phyloP scores from a whole-genome alignment of 768 basidiomycete species.

The Mycena pura region DNA sequence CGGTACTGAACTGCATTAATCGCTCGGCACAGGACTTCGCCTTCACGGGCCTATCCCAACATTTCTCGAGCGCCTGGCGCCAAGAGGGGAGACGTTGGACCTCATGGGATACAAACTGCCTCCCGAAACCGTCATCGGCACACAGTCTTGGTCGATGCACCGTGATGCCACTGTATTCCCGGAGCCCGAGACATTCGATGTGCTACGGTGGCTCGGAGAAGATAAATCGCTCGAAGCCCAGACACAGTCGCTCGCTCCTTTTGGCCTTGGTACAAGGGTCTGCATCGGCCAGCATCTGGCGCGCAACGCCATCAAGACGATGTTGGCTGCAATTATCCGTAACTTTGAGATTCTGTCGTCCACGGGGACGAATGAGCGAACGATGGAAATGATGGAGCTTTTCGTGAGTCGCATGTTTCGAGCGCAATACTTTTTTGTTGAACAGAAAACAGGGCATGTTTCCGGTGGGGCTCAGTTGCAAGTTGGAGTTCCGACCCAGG shows the following conservation, averaged over 20 bases:
- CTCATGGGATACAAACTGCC: constrained; percentile 80
- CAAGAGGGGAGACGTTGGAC: constrained; percentile 69
- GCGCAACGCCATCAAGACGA: constrained; percentile 66
- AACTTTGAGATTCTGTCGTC: constrained; percentile 73
- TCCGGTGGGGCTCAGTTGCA: not conserved
- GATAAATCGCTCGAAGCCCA: constrained; percentile 48
- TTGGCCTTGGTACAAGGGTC: constrained; percentile 73
- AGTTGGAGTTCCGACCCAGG: not conserved
- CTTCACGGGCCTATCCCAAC: constrained; percentile 73
- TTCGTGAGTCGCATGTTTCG: constrained; percentile 63
- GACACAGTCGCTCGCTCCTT: constrained; percentile 73
- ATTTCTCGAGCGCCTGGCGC: constrained; percentile 80
- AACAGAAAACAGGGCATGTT: not conserved
- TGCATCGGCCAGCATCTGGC: constrained; percentile 82
- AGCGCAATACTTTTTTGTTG: no score
- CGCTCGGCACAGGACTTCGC: constrained; percentile 58
- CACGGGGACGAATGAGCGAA: constrained; percentile 68
- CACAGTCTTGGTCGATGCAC: constrained; percentile 88
- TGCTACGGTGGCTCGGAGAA: constrained; percentile 75
- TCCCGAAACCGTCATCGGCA: constrained; percentile 74
- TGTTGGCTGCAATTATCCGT: constrained; percentile 60
- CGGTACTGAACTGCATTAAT: not conserved
- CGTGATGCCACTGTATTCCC: constrained; percentile 71
- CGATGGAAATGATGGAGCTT: constrained; percentile 80
- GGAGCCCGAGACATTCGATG: constrained; percentile 74